Percentiles rank a stretch among this genome's conserved stretches.
Evolutionary conservation across 208 protist genomes (phyloP).

Genomic region (Trypanosoma vivax): DNA sequence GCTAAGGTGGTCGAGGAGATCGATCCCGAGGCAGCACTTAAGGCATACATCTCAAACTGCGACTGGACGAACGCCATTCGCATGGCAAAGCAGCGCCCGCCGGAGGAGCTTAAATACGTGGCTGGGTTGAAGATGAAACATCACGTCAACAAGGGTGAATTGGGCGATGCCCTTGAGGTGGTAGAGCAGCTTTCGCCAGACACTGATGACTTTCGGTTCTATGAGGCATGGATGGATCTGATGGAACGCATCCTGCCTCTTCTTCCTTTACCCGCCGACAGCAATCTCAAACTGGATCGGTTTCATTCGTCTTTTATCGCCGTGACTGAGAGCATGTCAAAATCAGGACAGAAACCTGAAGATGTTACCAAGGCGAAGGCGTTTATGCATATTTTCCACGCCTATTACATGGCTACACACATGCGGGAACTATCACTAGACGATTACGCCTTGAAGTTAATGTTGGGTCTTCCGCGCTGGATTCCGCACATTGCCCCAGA

Average conservation of each 20-base stretch:
- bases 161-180: conserved; percentile 52
- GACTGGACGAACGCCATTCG: conserved; percentile 80
- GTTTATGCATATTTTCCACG: conserved; percentile 68
- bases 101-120: conserved; percentile 67
- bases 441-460: conserved; percentile 79
- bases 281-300: conserved; percentile 28
- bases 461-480: conserved; percentile 90
- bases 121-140: conserved; percentile 74
- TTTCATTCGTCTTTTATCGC: conserved; percentile 65
- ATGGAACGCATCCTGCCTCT: conserved; percentile 45
- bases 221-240: conserved; percentile 70
- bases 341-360: conserved; percentile 72
- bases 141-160: conserved; percentile 48
- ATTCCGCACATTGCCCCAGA: conserved; percentile 88
- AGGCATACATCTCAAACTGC: conserved; percentile 78
- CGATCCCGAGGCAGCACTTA: conserved; percentile 83
- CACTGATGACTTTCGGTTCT: conserved; percentile 87
- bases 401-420: conserved; percentile 60
- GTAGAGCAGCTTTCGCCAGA: conserved; percentile 56
- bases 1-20: conserved; percentile 84
- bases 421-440: conserved; percentile 66
- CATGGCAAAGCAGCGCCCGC: conserved; percentile 55
- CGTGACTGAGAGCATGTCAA: conserved; percentile 66
- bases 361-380: conserved; percentile 71
- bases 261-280: conserved; percentile 30